Evolutionary conservation across 257 asterid genomes (phyloP), one percentile per base, ranked within the genome.

Genomic region (Solanum bulbocastanum): DNA sequence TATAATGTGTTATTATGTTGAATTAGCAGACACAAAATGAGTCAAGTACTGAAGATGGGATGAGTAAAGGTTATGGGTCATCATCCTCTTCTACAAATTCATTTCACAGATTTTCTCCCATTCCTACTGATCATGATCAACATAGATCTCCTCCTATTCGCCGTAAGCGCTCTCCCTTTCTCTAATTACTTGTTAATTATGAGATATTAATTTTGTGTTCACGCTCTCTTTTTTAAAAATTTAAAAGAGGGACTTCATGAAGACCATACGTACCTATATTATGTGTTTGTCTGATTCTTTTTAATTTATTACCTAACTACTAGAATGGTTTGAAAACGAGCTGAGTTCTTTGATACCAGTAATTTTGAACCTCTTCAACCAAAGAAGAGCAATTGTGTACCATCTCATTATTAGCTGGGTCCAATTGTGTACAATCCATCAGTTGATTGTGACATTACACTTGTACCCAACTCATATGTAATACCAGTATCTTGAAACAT

Each of bases 141-240:
- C 95, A 94, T 58, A 92, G 93, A 92, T 87, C 91, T 88, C 13
- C 96, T 79, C 98, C 98, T 0, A 92, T 94, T n/a, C 98, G 96
- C 87, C 98, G 98, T 96, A 88, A 89, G 95, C 86, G 4, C 10
- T 86, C 76, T 86, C 23, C 66, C 10, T 42, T 14, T 88, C 27
- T 27, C 32, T 71, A 69, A 32, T 69, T 12, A 30, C 35, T 27
- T 68, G 12, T 4, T 10, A 1, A 4, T 13, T 23, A 62, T 62
- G 0, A 23, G 15, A 62, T 62, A 62, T 2, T 23, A 62, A 62
- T 23, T 4, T 62, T 62, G 0, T 23, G 1, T 62, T 60, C 1
- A 3, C 6, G 4, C 6, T 60, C 27, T 60, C 0, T 58, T 49
- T 52, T 13, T 4, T 0, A 44, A 44, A 46, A 46, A 56, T 7